phyloP scores from a whole-genome alignment of 2,329 filamentous ascomycete species.

The Macrophomina phaseolina region DNA sequence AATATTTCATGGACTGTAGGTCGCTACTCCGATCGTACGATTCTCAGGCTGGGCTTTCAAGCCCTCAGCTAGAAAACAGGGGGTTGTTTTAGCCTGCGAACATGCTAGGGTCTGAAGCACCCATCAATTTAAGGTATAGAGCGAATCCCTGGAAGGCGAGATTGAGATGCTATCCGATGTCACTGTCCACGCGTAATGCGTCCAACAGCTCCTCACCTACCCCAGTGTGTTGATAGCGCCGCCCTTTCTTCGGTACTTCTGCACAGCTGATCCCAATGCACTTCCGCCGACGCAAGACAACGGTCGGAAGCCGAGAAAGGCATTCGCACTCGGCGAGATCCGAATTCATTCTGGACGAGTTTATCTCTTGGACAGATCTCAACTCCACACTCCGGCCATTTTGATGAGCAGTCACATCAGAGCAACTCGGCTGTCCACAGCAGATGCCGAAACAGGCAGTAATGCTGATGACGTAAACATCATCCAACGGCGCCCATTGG shows the following conservation, averaged over 20 bases:
- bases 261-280: neutral
- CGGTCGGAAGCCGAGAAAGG: neutral
- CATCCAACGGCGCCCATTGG: neutral
- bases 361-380: too few species aligned
- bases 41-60: too few species aligned
- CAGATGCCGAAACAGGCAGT: constrained; percentile 18
- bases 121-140: neutral
- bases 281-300: neutral
- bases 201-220: neutral
- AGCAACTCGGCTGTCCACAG: constrained; percentile 2
- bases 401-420: too few species aligned
- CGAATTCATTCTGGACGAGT: neutral
- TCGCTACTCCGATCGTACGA: too few species aligned
- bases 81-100: too few species aligned
- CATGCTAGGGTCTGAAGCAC: neutral
- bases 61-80: too few species aligned
- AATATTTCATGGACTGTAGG: too few species aligned
- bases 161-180: neutral
- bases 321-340: neutral
- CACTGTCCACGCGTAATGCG: neutral
- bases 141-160: neutral
- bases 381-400: too few species aligned
- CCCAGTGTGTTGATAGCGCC: neutral
- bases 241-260: neutral
- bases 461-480: constrained; percentile 19